phyloP scores from a whole-genome alignment of 768 basidiomycete genomes.

The Clathrus columnatus region DNA sequence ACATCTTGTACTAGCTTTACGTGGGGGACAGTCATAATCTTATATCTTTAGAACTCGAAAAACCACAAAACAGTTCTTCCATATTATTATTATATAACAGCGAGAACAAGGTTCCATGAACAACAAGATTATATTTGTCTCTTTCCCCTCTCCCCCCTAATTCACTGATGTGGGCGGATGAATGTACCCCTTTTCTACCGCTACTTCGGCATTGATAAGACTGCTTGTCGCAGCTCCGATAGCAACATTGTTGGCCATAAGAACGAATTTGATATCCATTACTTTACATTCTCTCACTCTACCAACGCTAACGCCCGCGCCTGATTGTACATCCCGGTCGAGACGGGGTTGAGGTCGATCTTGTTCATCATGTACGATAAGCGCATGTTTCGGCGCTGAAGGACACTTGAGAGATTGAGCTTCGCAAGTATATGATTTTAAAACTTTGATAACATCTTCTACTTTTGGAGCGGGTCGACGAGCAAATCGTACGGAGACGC shows the following conservation, averaged over 20 bases:
- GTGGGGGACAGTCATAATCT: slow-evolving; percentile 62
- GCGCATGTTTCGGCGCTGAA: slow-evolving; percentile 73
- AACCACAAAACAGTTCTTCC: background rate
- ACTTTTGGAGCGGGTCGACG: slow-evolving; percentile 73
- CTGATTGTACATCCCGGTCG: slow-evolving; percentile 83
- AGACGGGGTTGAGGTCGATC: slow-evolving; percentile 93
- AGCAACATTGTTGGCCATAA: slow-evolving; percentile 86
- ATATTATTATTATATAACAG: too few relatives aligned
- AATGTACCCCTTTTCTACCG: slow-evolving; percentile 58
- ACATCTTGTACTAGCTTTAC: slow-evolving; percentile 90
- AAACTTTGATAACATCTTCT: slow-evolving; percentile 79
- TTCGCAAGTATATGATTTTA: slow-evolving; percentile 64
- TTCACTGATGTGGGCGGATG: too few relatives aligned
- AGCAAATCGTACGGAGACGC: slow-evolving; percentile 79
- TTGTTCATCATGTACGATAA: slow-evolving; percentile 86
- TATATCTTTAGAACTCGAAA: background rate
- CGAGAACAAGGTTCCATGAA: too few relatives aligned
- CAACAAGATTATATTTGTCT: too few relatives aligned
- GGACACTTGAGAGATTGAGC: slow-evolving; percentile 72
- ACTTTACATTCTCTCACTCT: slow-evolving; percentile 86
- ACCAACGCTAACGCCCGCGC: slow-evolving; percentile 87
- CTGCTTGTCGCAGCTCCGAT: slow-evolving; percentile 96
- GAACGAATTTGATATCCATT: slow-evolving; percentile 92
- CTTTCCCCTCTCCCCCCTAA: too few relatives aligned
- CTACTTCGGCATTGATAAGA: slow-evolving; percentile 95